These are phyloP conservation scores for Aristolochia fimbriata DNA, from an alignment of 164 flowering plant species.

Conservation along the genomic window DNA sequence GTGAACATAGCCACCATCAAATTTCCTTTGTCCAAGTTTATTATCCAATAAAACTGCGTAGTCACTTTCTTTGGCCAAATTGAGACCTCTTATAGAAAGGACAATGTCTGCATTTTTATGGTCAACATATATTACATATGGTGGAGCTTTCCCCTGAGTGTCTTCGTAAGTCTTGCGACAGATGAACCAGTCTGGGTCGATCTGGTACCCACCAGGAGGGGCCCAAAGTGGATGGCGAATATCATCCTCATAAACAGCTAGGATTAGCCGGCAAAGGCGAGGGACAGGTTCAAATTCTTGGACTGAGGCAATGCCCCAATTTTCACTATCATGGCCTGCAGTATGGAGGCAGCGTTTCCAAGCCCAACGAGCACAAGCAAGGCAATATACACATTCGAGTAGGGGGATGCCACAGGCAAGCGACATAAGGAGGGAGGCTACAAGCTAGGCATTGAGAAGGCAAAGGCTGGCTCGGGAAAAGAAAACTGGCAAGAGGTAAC, in stretches of 20 bases:
- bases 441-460: slow-evolving; percentile 7
- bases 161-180: slow-evolving; percentile 46
- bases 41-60: slow-evolving; percentile 75
- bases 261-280: slow-evolving; percentile 62
- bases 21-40: slow-evolving; percentile 64
- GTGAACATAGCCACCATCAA: slow-evolving; percentile 95
- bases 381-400: slow-evolving; percentile 56
- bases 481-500: no score
- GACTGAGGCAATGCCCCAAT: slow-evolving; percentile 76
- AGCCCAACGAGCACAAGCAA: slow-evolving; percentile 67
- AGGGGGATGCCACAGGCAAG: slow-evolving; percentile 48
- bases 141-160: slow-evolving; percentile 62
- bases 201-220: slow-evolving; percentile 81
- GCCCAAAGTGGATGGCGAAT: slow-evolving; percentile 68
- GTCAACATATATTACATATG: slow-evolving; percentile 73
- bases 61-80: slow-evolving; percentile 76
- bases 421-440: slow-evolving; percentile 36
- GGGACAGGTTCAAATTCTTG: slow-evolving; percentile 92
- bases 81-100: slow-evolving; percentile 68
- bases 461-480: no score
- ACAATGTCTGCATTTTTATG: slow-evolving; percentile 64
- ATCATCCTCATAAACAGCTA: slow-evolving; percentile 84
- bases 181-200: slow-evolving; percentile 62
- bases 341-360: slow-evolving; percentile 61
- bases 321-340: slow-evolving; percentile 76